Evolutionary conservation across 306 rosid genomes (phyloP).

Genomic region (Sphenostylis stenocarpa): DNA sequence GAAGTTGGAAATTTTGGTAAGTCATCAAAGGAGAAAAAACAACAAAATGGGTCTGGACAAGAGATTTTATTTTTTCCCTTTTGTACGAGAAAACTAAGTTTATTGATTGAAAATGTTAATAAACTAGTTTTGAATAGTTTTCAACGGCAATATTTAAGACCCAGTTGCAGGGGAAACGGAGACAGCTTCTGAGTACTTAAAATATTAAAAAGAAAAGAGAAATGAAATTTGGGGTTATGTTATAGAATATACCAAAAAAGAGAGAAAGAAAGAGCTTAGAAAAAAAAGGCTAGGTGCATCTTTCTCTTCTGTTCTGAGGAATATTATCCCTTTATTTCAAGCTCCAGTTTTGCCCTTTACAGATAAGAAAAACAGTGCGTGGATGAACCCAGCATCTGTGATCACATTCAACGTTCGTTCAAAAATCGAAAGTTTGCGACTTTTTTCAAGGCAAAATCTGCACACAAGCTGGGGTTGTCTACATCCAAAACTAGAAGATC

Average conservation of each 20-base stretch:
- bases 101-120: slow-evolving; percentile 14
- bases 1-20: background rate
- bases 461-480: background rate
- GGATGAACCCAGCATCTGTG: slow-evolving; percentile 16
- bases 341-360: slow-evolving; percentile 34
- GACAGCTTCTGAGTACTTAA: slow-evolving; percentile 44
- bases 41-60: background rate
- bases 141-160: slow-evolving; percentile 62
- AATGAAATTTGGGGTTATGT: slow-evolving; percentile 5
- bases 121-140: slow-evolving; percentile 36
- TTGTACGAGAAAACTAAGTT: slow-evolving; percentile 14
- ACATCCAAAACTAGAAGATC: background rate
- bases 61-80: background rate
- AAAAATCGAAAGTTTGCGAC: slow-evolving; percentile 19
- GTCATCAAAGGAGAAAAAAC: background rate
- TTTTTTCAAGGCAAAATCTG: slow-evolving; percentile 3
- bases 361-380: slow-evolving; percentile 34
- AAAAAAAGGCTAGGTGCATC: slow-evolving; percentile 47
- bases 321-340: slow-evolving; percentile 33
- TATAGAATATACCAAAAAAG: slow-evolving; percentile 14
- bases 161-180: slow-evolving; percentile 65
- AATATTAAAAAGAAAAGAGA: background rate
- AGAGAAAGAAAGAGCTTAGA: slow-evolving; percentile 16
- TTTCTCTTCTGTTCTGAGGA: slow-evolving; percentile 29
- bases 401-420: slow-evolving; percentile 1